phyloP scores from a whole-genome alignment of 306 rosid genomes.

The Macrotyloma uniflorum region DNA sequence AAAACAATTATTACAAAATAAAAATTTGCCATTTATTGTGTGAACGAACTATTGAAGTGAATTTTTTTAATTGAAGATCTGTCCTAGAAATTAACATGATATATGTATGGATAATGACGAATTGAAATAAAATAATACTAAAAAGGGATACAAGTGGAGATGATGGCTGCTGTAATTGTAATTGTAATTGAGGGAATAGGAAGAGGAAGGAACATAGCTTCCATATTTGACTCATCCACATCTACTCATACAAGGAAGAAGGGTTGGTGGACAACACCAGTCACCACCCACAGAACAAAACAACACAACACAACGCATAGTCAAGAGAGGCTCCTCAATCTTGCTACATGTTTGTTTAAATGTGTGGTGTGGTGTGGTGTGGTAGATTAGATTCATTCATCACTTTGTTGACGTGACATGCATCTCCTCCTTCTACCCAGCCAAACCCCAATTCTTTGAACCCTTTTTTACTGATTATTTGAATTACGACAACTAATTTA shows the following conservation, averaged over 20 bases:
- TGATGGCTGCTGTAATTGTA: neutral
- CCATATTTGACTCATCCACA: constrained; percentile 32
- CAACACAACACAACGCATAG: constrained; percentile 23
- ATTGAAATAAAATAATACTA: neutral
- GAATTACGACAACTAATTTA: neutral
- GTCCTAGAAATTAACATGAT: neutral
- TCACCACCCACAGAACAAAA: neutral
- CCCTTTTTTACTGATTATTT: neutral
- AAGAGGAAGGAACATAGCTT: constrained; percentile 2
- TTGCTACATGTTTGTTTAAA: too few relatives aligned
- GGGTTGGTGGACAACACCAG: constrained; percentile 57
- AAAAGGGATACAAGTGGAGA: neutral
- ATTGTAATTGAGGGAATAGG: neutral
- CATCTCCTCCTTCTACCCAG: neutral
- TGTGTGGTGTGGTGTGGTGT: too few relatives aligned
- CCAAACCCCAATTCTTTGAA: neutral
- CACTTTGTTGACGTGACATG: neutral
- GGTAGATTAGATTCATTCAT: too few relatives aligned
- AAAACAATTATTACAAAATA: neutral
- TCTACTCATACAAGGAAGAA: constrained; percentile 17
- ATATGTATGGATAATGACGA: neutral
- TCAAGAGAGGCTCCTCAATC: constrained; percentile 33
- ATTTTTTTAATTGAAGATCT: too few relatives aligned
- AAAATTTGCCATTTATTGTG: neutral
- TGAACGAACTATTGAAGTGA: too few relatives aligned